Conservation (phyloP, 305 asterid species). For the Euphrasia arctica region DNA sequence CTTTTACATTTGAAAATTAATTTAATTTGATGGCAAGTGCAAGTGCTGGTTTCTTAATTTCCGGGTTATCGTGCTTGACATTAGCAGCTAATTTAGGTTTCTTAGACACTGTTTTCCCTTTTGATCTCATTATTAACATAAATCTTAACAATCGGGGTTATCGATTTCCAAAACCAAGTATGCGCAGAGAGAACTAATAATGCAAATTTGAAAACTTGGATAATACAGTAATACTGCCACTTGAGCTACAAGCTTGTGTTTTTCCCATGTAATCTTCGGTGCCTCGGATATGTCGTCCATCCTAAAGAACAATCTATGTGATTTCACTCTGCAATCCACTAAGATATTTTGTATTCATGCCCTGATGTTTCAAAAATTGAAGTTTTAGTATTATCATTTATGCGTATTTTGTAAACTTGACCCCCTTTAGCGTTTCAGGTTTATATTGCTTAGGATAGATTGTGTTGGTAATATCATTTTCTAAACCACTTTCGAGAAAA, state of each 20-base stretch:
- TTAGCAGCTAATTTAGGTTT: conserved; percentile 5
- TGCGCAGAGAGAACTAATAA: too few species aligned
- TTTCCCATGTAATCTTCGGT: conserved; percentile 1
- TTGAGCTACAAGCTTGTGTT: too few species aligned
- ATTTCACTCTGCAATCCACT: neutral
- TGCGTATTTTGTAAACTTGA: conserved; percentile 5
- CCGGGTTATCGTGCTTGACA: conserved; percentile 7
- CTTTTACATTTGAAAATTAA: too few species aligned
- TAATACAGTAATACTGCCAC: too few species aligned
- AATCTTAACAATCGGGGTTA: too few species aligned
- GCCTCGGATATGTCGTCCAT: conserved; percentile 1
- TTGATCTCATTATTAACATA: too few species aligned
- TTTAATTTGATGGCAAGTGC: too few species aligned
- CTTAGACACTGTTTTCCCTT: neutral
- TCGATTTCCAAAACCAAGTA: too few species aligned
- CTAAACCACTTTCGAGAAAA: neutral
- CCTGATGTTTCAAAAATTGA: neutral
- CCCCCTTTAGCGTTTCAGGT: neutral
- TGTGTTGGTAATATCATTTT: neutral
- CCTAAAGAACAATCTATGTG: neutral
- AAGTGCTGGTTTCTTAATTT: neutral
- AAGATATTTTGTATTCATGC: conserved; percentile 4
- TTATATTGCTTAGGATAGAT: neutral
- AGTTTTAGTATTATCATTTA: neutral
- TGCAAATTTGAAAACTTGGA: too few species aligned